Base-by-base conservation (phyloP, 306 rosid species). In the Quercus berberidifolia region DNA sequence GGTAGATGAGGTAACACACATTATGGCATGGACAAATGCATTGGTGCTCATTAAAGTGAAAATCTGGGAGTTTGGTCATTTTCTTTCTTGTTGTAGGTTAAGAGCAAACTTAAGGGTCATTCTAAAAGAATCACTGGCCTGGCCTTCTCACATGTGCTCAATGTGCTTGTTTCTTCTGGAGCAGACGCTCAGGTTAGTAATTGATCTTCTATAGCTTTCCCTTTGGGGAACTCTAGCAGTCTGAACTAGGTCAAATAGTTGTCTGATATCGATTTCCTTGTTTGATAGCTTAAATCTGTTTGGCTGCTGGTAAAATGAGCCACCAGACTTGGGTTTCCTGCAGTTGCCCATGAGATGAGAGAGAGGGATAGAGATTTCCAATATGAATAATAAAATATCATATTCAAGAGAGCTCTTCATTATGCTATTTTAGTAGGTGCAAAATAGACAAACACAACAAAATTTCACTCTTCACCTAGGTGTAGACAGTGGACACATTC, bases 41-140 rank as follows among this genome's bases (percentile, higher is more conserved):
- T 64, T 76, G 41, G 13, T 55, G 41, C 57, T 25, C 41, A 31
- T 5, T 28, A 46, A 71, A 18, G 17, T 19, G 51, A 81, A 30
- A 43, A 26, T 58, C 30, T 5, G 10, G 20, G 20, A 52, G 26
- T 55, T n/a, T 56, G 54, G 11, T 43, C 21, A 75, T 41, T 23
- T 75, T 70, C 86, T 80, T 75, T 77, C 55, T 69, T 74, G 76
- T 73, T 65, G 80, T 74, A 89, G 92, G 92, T 89, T 49, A 89
- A 75, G 78, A 89, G 85, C 86, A 89, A 84, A 86, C 90, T 86
- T 38, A 85, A 87, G 62, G 92, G 92, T 69, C 92, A 89, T 73
- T 84, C 88, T 62, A 89, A 87, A 81, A 87, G 86, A 81, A 86
- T 89, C 43, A 89, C 90, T 62, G 92, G 92, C 68, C 85, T 86